Base-by-base conservation (phyloP, 169 alveolate species). In the Ichthyophthirius multifiliis region DNA sequence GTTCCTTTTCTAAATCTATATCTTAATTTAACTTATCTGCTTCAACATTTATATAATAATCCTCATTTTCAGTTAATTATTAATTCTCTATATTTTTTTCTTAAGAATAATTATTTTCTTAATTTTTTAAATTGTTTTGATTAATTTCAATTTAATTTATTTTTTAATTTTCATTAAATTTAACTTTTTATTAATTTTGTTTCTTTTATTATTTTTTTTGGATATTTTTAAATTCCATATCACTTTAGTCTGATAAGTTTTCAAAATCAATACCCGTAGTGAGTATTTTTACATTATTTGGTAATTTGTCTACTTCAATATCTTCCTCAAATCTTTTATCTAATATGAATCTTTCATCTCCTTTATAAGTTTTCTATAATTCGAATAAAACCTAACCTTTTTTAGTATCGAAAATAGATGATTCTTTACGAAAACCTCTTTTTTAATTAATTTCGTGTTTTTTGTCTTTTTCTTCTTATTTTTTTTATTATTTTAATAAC, bases 271-370 rank as follows among this genome's bases (percentile, higher is more conserved):
- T 55, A 27, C 71, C 71, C 2, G 71, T 55, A 27, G 71, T 55
- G 10, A 55, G 39, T 5, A 15, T n/a, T 10, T 27, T 55, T 4
- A 55, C 18, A 15, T 34, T 20, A 23, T 65, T 78, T 15, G 77
- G 76, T 46, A 78, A 64, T 32, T 78, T 78, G 7, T 63, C 37
- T 1, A 46, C 84, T 43, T 78, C 65, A 2, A 78, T 23, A 46
- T 75, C 83, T 41, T 78, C 84, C 37, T 63, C 62, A 65, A 78
- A 78, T 34, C 73, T 65, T 2, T 30, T 41, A 63, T 65, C 78
- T 30, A 78, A 44, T 78, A 31, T 78, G 48, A 78, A 78, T 63
- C 84, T 65, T 20, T 43, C 55, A 78, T 78, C 84, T 64, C 84
- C 84, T 34, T 78, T 78, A 30, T 43, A 78, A 15, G 84, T 64